Evolutionary conservation across 257 asterid genomes (phyloP).

Genomic region (Solanum dulcamara): DNA sequence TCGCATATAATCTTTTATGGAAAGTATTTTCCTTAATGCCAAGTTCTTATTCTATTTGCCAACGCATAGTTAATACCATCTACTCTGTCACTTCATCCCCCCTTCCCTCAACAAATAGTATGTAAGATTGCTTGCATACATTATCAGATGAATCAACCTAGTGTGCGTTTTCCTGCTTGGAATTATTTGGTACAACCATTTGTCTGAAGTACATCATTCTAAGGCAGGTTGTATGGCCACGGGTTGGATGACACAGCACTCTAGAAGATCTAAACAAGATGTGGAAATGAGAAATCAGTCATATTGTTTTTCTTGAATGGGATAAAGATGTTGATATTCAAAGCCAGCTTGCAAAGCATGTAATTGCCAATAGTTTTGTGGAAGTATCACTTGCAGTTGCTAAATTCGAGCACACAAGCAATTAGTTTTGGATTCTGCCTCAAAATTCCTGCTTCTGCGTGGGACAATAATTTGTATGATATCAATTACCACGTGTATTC

Average conservation of each 20-base stretch:
- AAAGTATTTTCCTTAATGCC: neutral
- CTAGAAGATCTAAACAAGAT: neutral
- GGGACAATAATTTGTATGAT: neutral
- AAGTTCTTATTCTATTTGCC: neutral
- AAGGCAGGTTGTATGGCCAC: neutral
- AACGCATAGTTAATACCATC: neutral
- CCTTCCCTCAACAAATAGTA: neutral
- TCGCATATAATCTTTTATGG: neutral
- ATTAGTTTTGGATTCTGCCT: neutral
- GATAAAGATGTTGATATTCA: neutral
- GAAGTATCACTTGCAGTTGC: neutral
- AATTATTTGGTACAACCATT: neutral
- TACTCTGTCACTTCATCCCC: neutral
- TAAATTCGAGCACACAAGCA: neutral
- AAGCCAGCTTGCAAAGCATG: neutral
- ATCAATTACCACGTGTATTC: neutral
- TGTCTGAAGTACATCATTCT: neutral
- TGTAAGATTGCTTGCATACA: neutral
- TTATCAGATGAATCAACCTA: neutral
- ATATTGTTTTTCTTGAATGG: neutral
- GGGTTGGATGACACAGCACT: neutral
- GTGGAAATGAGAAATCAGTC: neutral
- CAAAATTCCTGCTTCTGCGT: neutral
- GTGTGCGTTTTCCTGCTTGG: neutral
- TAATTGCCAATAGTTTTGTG: neutral